Conservation (phyloP, 352 stramenopile species). For the Phytopythium montanum region DNA sequence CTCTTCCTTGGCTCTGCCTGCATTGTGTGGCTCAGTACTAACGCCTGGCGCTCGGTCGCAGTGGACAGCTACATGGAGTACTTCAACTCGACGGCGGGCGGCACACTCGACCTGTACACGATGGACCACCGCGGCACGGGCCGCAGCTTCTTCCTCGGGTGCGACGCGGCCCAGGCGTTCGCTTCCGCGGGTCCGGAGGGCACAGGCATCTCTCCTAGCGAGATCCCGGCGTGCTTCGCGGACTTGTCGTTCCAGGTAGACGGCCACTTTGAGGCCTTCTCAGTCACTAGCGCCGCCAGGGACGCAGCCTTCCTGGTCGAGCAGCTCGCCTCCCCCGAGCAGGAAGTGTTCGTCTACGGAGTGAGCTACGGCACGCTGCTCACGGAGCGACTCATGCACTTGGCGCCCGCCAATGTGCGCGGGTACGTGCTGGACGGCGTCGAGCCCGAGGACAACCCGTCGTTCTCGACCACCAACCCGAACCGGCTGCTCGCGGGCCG, state of each 20-base stretch:
- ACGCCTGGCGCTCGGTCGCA: neutral
- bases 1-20: neutral
- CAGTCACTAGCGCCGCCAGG: constrained; percentile 34
- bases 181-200: constrained; percentile 16
- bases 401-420: constrained; percentile 19
- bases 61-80: constrained; percentile 3
- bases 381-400: constrained; percentile 25
- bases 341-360: constrained; percentile 26
- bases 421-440: constrained; percentile 33
- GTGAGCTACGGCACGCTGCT: constrained; percentile 31
- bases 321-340: constrained; percentile 7
- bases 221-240: constrained; percentile 26
- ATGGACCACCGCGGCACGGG: constrained; percentile 55
- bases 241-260: constrained; percentile 37
- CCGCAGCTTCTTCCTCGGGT: constrained; percentile 36
- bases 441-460: constrained; percentile 1
- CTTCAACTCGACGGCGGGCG: neutral
- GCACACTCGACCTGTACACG: constrained; percentile 29
- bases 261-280: constrained; percentile 31
- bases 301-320: constrained; percentile 27
- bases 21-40: neutral
- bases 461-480: neutral
- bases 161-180: constrained; percentile 30
- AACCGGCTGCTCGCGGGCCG: neutral
- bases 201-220: constrained; percentile 11